A percentile compares a stretch with the other conserved stretches of the same genome.
Conservation (phyloP, 805 yeast genomes). For the Candida chilensis region DNA sequence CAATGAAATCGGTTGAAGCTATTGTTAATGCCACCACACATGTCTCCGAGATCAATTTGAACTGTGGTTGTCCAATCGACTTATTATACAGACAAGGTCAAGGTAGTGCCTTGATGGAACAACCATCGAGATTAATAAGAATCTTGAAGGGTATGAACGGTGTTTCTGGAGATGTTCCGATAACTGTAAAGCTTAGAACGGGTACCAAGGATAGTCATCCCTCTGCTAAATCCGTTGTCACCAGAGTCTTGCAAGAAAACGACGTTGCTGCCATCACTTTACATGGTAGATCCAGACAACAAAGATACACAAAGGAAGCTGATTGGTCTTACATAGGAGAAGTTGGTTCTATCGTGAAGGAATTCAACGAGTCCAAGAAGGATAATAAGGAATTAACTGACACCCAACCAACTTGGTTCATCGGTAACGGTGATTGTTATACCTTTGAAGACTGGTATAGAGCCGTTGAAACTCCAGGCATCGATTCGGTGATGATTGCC, state of each 20-base stretch:
- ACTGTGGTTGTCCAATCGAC: slow-evolving; percentile 98
- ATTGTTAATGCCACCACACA: slow-evolving; percentile 45
- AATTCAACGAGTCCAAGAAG: slow-evolving; percentile 39
- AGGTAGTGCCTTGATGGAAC: slow-evolving; percentile 89
- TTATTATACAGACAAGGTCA: slow-evolving; percentile 90
- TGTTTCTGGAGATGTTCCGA: slow-evolving; percentile 83
- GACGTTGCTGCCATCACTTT: slow-evolving; percentile 86
- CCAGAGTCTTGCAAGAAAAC: slow-evolving; percentile 64
- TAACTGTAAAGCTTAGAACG: slow-evolving; percentile 86
- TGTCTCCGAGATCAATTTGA: slow-evolving; percentile 80
- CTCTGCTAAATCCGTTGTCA: slow-evolving; percentile 73
- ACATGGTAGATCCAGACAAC: slow-evolving; percentile 96
- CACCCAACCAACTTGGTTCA: slow-evolving; percentile 60
- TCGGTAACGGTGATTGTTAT: slow-evolving; percentile 93
- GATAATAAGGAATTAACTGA: slow-evolving; percentile 56
- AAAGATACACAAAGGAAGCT: slow-evolving; percentile 84
- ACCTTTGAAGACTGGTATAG: slow-evolving; percentile 83
- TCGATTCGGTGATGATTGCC: slow-evolving; percentile 95
- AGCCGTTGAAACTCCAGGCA: slow-evolving; percentile 53
- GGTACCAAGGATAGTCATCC: slow-evolving; percentile 83
- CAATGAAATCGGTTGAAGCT: slow-evolving; percentile 85
- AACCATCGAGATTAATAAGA: slow-evolving; percentile 72
- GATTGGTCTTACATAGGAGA: slow-evolving; percentile 86
- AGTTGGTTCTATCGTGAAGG: slow-evolving; percentile 62
- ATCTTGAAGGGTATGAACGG: slow-evolving; percentile 84